Conservation (phyloP, 495 filamentous ascomycete genomes). For the Pseudoneurospora amorphoporcata region DNA sequence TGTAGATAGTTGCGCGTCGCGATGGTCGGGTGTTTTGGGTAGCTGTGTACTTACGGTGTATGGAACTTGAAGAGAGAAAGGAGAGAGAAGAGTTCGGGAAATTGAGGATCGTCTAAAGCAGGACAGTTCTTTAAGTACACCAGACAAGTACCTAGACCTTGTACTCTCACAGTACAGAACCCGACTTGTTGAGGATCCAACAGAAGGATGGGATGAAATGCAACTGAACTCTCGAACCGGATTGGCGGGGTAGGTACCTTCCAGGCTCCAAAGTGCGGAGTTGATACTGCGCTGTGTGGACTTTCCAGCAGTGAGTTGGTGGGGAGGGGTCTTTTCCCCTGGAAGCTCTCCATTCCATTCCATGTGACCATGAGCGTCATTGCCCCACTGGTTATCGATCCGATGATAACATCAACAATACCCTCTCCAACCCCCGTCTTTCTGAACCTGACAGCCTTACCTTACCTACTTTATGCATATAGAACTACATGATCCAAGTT, state of each 20-base stretch:
- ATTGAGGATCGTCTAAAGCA: neutral
- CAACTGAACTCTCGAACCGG: neutral
- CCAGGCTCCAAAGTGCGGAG: neutral
- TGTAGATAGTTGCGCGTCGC: neutral
- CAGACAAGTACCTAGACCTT: neutral
- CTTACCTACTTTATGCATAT: neutral
- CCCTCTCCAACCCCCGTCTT: neutral
- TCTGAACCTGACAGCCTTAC: neutral
- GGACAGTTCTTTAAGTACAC: neutral
- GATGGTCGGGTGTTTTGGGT: neutral
- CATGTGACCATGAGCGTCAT: slow-evolving; percentile 8
- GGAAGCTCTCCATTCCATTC: neutral
- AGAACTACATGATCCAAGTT: neutral
- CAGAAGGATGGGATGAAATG: neutral
- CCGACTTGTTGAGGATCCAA: neutral
- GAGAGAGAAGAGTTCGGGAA: neutral
- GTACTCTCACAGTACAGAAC: neutral
- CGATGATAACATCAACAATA: neutral
- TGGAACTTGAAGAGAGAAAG: neutral
- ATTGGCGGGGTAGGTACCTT: neutral
- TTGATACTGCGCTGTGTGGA: neutral
- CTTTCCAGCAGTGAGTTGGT: neutral
- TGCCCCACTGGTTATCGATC: neutral
- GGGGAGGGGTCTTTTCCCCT: neutral
- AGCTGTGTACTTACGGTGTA: neutral